These are phyloP conservation scores for Torulaspora globosa DNA, from an alignment of 1,139 yeast species.

Conservation along the genomic window DNA sequence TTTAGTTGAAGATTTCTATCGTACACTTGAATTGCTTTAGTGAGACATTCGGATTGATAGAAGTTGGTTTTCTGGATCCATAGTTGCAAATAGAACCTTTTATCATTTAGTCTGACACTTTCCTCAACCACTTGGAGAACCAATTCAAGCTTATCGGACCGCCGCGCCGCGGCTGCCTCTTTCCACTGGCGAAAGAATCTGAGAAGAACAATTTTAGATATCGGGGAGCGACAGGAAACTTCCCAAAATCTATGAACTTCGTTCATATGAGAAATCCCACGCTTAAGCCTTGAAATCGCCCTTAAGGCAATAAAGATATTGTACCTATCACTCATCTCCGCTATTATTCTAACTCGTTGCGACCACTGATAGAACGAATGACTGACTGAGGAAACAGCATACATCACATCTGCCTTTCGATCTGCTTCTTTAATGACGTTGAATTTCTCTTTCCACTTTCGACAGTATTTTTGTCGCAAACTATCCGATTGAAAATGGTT, in stretches of 20 bases:
- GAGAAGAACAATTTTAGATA: constrained; percentile 4
- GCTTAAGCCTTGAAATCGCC: constrained; percentile 8
- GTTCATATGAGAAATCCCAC: constrained; percentile 9
- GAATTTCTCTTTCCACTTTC: constrained; percentile 1
- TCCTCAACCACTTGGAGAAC: constrained; percentile 10
- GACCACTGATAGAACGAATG: constrained; percentile 1
- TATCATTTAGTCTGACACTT: background rate
- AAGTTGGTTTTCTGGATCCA: constrained; percentile 22
- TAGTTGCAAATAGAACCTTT: constrained; percentile 6
- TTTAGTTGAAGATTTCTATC: constrained; percentile 6
- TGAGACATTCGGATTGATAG: constrained; percentile 13
- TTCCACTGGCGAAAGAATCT: constrained; percentile 19
- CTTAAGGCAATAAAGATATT: constrained; percentile 7
- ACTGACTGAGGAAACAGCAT: background rate
- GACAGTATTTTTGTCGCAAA: background rate
- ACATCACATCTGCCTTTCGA: background rate
- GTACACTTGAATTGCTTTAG: constrained; percentile 7
- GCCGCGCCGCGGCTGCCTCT: constrained; percentile 2
- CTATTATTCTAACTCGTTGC: background rate
- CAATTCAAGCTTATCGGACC: constrained; percentile 14
- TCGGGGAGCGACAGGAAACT: constrained; percentile 1
- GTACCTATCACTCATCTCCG: constrained; percentile 10
- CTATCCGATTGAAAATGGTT: constrained; percentile 1
- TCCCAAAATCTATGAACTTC: constrained; percentile 6
- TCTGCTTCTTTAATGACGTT: background rate